Evolutionary conservation across 225 moss, liverwort and hornwort genomes (phyloP).

Genomic region (Pleurozium schreberi): DNA sequence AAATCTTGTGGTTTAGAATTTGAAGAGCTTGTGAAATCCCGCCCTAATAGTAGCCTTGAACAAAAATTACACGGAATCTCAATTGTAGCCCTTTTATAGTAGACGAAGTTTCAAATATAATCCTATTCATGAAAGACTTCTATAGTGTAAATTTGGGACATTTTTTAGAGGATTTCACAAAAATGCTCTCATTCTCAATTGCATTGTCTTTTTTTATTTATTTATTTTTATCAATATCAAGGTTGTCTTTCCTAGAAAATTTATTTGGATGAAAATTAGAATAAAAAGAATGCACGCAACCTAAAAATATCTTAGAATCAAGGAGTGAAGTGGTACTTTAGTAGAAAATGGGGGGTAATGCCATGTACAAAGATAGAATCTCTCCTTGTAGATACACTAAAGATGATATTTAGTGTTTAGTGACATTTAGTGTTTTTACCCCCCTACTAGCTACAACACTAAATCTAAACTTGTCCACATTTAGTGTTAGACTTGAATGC

Average conservation of each 20-base stretch:
- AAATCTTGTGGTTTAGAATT: neutral
- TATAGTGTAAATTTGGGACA: accelerated
- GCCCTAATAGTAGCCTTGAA: neutral
- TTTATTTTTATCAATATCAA: no score
- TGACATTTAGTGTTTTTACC: no score
- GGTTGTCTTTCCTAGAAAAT: neutral
- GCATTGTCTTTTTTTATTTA: no score
- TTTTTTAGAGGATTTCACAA: neutral
- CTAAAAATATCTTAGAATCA: neutral
- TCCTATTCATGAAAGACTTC: no score
- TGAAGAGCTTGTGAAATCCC: accelerated
- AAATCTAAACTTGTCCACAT: no score
- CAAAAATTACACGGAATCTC: accelerated
- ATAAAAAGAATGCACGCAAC: neutral
- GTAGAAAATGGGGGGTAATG: no score
- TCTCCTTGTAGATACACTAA: neutral
- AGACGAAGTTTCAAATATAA: neutral
- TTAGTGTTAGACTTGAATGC: no score
- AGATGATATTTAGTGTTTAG: no score
- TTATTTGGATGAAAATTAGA: neutral
- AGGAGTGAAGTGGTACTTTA: neutral
- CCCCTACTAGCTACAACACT: no score
- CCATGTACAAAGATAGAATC: neutral
- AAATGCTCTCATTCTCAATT: no score
- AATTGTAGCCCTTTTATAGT: neutral